phyloP scores from a whole-genome alignment of 2,329 filamentous ascomycete genomes.

The Ophiostoma himal-ulmi region DNA sequence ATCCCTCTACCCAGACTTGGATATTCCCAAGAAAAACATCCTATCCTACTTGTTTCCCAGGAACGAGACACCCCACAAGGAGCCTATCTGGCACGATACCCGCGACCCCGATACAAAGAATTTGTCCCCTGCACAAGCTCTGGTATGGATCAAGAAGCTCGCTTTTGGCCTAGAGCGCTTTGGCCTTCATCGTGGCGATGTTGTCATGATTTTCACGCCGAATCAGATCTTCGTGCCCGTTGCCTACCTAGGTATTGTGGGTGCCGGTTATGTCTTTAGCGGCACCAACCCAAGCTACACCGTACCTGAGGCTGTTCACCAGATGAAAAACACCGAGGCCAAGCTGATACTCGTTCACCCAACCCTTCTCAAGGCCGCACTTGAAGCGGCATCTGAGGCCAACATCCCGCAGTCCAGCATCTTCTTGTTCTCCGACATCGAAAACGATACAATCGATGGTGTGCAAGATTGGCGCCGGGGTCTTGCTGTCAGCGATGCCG shows the following conservation, averaged over 20 bases:
- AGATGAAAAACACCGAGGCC: constrained; percentile 24
- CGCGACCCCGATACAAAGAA: constrained; percentile 37
- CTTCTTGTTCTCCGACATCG: not conserved
- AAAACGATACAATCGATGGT: not conserved
- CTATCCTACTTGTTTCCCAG: constrained; percentile 35
- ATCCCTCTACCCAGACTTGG: constrained; percentile 39
- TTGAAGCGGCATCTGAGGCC: constrained; percentile 37
- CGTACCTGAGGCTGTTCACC: constrained; percentile 23
- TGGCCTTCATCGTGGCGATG: constrained; percentile 63
- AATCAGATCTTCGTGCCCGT: constrained; percentile 72
- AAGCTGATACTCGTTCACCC: constrained; percentile 22
- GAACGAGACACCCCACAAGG: constrained; percentile 34
- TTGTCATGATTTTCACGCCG: constrained; percentile 66
- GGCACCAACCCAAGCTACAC: constrained; percentile 62
- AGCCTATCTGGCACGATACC: constrained; percentile 51
- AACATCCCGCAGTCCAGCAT: constrained; percentile 27
- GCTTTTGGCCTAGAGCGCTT: constrained; percentile 49
- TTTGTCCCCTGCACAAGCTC: constrained; percentile 43
- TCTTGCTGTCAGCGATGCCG: not conserved
- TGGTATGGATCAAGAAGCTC: constrained; percentile 49
- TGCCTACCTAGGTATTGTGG: constrained; percentile 64
- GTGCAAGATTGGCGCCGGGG: not conserved
- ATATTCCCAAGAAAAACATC: constrained; percentile 43
- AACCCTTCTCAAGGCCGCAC: constrained; percentile 36
- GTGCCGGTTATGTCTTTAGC: constrained; percentile 71